Evolutionary conservation across 495 filamentous ascomycete species (phyloP), one percentile per base, ranked within the genome.

Genomic region (Neurospora sp.): DNA sequence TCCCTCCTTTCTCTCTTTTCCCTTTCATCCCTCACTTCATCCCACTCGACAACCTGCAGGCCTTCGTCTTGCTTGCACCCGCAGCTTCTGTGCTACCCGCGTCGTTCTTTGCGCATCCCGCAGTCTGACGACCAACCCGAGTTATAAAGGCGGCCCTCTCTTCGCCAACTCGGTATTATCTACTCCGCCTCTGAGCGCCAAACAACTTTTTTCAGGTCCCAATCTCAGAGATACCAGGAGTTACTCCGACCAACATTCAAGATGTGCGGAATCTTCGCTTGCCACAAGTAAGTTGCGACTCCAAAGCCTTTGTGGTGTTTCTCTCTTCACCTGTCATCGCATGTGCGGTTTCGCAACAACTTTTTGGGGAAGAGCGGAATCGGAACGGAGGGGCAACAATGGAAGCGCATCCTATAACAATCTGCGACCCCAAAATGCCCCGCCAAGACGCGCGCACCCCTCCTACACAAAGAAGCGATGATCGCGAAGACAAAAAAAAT

Each of bases 191-290:
- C 42, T 75, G 75, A 76, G 75, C 77, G 74, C 74, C 77, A 43
- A 69, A 38, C 70, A 15, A 69, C 59, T 69, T 70, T 70, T 39
- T 31, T 74, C 72, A 74, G 48, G 74, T 74, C 71, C 71, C 73
- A n/a, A 15, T 36, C 21, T 45, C 36, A 36, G 31, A 62, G 39
- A 42, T 19, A 70, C 36, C 69, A 45, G 39, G 34, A 70, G 34
- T 10, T 70, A 70, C 69, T 37, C 36, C 34, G 7, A 40, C 15
- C 69, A 45, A 34, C 70, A 39, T 59, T 74, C 81, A 87, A 78
- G 70, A 89, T 89, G 87, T 89, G 87, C 81, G 96, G 96, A 81
- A 98, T 99, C 79, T 97, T 98, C 82, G 94, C 94, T 78, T 97
- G 94, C 83, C 92, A 98, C 84, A 86, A 88, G 93, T 96, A 85